phyloP scores from a whole-genome alignment of 495 filamentous ascomycete genomes.

The Lasiosphaeria miniovina region DNA sequence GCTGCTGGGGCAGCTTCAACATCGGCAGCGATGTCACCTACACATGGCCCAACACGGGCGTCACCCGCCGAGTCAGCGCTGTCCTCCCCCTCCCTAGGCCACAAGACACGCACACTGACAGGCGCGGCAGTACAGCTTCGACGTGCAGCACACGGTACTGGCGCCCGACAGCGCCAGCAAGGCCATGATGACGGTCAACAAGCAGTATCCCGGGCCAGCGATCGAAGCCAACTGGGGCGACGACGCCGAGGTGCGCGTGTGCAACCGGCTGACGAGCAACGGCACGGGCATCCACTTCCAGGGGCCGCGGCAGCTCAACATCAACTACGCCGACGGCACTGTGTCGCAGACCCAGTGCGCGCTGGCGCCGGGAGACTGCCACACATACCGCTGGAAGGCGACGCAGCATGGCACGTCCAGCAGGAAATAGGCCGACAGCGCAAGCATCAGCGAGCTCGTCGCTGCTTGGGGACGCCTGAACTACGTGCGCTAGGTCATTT shows the following conservation, averaged over 20 bases:
- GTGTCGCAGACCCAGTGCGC: conserved; percentile 42
- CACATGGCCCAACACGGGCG: conserved; percentile 16
- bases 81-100: not conserved
- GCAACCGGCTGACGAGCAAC: conserved; percentile 39
- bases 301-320: conserved; percentile 37
- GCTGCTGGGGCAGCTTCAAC: conserved; percentile 21
- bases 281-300: conserved; percentile 46
- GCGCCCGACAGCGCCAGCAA: conserved; percentile 6
- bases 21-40: conserved; percentile 14
- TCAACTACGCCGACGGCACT: conserved; percentile 32
- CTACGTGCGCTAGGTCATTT: conserved; percentile 14
- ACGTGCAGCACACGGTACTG: not conserved
- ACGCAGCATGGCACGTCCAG: conserved; percentile 39
- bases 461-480: conserved; percentile 15
- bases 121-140: conserved; percentile 2
- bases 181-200: conserved; percentile 28
- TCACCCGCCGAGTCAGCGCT: conserved; percentile 14
- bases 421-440: conserved; percentile 15
- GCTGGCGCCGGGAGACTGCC: conserved; percentile 35
- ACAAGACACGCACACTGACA: not conserved
- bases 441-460: conserved; percentile 14
- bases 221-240: conserved; percentile 58
- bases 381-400: conserved; percentile 43
- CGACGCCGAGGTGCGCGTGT: conserved; percentile 46
- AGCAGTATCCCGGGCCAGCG: conserved; percentile 45